A percentile compares a stretch with the other conserved stretches of the same genome.
phyloP scores from a whole-genome alignment of 2,329 filamentous ascomycete species.

The Aphanoascus verrucosus region DNA sequence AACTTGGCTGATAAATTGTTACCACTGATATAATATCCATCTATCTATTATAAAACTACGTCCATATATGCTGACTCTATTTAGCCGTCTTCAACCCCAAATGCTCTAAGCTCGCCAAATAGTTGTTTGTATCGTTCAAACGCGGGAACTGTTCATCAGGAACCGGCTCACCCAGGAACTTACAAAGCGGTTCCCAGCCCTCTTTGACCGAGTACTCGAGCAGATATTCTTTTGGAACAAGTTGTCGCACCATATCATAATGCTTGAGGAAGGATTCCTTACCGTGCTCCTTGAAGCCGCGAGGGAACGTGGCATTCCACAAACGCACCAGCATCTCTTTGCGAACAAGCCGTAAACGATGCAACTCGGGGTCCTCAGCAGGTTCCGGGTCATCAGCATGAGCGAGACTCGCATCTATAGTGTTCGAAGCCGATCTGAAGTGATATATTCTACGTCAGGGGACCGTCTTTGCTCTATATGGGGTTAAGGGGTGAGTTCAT shows the following conservation, averaged over 20 bases:
- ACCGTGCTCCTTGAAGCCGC: constrained; percentile 53
- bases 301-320: constrained; percentile 20
- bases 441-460: neutral
- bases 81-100: neutral
- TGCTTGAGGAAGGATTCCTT: constrained; percentile 50
- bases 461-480: neutral
- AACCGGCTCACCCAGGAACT: constrained; percentile 30
- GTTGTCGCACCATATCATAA: constrained; percentile 42
- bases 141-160: constrained; percentile 29
- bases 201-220: constrained; percentile 46
- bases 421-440: neutral
- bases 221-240: constrained; percentile 41
- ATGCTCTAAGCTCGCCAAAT: neutral
- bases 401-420: neutral
- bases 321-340: neutral
- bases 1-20: no score
- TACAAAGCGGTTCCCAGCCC: constrained; percentile 39
- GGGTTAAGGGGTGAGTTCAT: neutral
- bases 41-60: no score
- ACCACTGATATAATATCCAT: no score
- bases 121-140: constrained; percentile 19
- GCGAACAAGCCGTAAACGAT: neutral
- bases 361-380: neutral
- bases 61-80: neutral
- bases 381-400: neutral